Conservation (phyloP, 2,329 filamentous ascomycete genomes). For the Colletotrichum sp. region DNA sequence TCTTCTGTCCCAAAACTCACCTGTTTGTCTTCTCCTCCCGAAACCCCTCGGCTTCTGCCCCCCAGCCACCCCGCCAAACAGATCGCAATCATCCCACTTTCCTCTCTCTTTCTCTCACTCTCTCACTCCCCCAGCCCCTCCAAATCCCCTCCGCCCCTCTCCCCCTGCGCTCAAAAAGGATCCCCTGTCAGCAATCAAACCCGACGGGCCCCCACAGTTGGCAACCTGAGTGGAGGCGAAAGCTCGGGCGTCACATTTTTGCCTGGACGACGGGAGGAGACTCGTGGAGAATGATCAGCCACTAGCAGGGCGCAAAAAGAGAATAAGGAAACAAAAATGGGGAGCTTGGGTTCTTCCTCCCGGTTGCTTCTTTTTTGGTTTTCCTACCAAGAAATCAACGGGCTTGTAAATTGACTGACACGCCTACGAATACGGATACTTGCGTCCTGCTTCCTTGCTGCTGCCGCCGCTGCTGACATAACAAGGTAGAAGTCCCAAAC, state of each 20-base stretch:
- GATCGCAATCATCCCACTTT: background rate
- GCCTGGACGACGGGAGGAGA: constrained; percentile 19
- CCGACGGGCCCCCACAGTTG: background rate
- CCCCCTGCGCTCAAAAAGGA: background rate
- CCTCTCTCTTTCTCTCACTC: background rate
- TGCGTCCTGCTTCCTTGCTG: background rate
- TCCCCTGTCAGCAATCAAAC: background rate
- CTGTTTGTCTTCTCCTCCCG: background rate
- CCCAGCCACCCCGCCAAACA: constrained; percentile 12
- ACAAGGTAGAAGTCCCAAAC: background rate
- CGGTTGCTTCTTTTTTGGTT: background rate
- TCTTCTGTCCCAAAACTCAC: background rate
- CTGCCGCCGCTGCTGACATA: background rate
- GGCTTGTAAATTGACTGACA: background rate
- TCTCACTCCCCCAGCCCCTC: background rate
- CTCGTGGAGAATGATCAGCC: constrained; percentile 12
- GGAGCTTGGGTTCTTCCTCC: background rate
- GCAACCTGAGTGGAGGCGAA: background rate
- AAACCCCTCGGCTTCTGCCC: background rate
- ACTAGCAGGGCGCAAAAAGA: constrained; percentile 1
- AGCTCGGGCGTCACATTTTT: constrained; percentile 11
- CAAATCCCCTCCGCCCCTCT: background rate
- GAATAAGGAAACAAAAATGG: background rate
- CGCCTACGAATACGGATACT: background rate
- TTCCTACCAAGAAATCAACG: background rate